A percentile compares a stretch with the other conserved stretches of the same genome.
Conservation (phyloP, 139 green algal genomes). For the Tetratostichococcus sp. region DNA sequence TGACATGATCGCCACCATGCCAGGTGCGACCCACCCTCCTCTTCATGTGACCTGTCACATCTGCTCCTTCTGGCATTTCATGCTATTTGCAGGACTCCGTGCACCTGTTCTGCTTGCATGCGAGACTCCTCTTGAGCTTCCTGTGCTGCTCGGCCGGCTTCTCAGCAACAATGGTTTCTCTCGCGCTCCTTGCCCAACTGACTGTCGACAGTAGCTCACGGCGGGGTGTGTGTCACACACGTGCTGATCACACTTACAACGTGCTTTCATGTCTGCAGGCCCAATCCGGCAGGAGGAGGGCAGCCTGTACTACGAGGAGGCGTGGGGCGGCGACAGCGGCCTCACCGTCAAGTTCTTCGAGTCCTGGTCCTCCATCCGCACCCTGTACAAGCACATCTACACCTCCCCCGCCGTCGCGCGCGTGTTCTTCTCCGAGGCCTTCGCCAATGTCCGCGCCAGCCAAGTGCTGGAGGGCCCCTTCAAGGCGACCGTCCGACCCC, state of each 20-base stretch:
- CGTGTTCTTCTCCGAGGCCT: not conserved
- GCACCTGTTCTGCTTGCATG: no score
- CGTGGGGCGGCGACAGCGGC: not conserved
- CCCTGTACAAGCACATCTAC: slow-evolving; percentile 1
- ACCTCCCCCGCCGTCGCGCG: not conserved
- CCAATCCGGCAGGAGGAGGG: slow-evolving; percentile 1
- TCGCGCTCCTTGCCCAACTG: no score
- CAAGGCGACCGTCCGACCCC: no score
- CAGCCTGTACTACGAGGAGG: slow-evolving; percentile 1
- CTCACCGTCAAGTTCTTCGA: not conserved
- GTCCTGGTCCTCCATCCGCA: not conserved
- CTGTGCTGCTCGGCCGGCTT: no score
- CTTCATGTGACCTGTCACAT: not conserved
- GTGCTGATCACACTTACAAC: no score
- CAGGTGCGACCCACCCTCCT: not conserved
- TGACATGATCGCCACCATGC: not conserved
- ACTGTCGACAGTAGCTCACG: no score
- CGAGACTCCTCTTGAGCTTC: no score
- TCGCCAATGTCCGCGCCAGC: not conserved
- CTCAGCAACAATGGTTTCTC: no score
- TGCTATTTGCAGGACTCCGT: no score
- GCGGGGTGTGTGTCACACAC: no score
- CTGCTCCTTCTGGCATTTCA: no score
- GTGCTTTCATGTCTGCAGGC: not conserved
- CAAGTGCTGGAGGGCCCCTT: not conserved